Conservation (phyloP, 192 early-diverging fungal species). For the Umbelopsis sp. region DNA sequence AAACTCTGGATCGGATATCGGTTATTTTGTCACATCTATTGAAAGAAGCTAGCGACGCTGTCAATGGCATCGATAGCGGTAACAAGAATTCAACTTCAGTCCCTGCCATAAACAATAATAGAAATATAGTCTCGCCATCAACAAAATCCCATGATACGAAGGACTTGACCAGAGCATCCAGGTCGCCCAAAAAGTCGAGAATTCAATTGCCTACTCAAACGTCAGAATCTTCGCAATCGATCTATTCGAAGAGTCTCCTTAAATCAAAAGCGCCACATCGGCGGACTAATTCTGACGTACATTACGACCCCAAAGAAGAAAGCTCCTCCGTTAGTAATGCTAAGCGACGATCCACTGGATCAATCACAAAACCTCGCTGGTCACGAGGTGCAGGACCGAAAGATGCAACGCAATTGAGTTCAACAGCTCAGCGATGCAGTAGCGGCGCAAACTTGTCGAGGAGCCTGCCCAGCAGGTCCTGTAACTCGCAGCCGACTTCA, state of each 20-base stretch:
- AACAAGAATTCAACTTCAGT: not conserved
- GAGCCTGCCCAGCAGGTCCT: not conserved
- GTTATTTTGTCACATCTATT: constrained; percentile 33
- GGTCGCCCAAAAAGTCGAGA: not conserved
- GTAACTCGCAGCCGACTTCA: not conserved
- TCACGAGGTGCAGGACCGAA: constrained; percentile 2
- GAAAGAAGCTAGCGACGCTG: constrained; percentile 40
- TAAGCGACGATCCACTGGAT: constrained; percentile 9
- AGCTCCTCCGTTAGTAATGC: not conserved
- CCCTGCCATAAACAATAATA: not conserved
- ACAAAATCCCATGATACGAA: not conserved
- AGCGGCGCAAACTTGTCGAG: not conserved
- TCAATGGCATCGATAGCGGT: constrained; percentile 1
- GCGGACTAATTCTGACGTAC: not conserved
- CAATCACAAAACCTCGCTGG: constrained; percentile 13
- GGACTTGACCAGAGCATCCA: not conserved
- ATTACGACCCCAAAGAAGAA: not conserved
- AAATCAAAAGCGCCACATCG: constrained; percentile 3
- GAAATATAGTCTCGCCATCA: not conserved
- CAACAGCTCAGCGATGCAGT: not conserved
- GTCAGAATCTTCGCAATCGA: not conserved
- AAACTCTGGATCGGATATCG: constrained; percentile 36
- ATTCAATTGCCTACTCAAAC: not conserved
- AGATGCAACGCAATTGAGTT: not conserved
- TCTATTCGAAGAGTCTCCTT: not conserved